Evolutionary conservation across 2,329 filamentous ascomycete species (phyloP).

Genomic region (Curvularia eragrostidis): DNA sequence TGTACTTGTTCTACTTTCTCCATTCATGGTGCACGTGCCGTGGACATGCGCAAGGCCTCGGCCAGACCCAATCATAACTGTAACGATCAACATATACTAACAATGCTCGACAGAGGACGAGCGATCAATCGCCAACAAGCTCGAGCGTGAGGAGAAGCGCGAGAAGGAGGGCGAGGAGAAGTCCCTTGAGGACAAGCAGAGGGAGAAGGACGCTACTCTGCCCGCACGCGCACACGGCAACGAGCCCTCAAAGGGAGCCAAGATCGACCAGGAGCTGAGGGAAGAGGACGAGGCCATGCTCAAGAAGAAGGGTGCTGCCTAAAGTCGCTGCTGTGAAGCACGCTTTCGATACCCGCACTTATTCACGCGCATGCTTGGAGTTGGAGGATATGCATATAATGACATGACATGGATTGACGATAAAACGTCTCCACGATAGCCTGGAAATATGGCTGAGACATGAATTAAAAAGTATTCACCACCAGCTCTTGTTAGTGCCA

Average conservation of each 20-base stretch:
- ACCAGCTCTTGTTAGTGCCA: not conserved
- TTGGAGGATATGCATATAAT: constrained; percentile 18
- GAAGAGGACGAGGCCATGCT: constrained; percentile 72
- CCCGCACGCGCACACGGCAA: constrained; percentile 72
- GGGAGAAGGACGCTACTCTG: constrained; percentile 66
- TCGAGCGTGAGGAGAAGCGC: constrained; percentile 67
- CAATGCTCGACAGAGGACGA: constrained; percentile 65
- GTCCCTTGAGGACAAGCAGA: constrained; percentile 45
- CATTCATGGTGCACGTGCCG: not conserved
- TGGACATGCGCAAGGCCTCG: not conserved
- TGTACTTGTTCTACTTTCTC: constrained; percentile 28
- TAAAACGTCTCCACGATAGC: constrained; percentile 13
- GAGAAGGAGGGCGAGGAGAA: constrained; percentile 50
- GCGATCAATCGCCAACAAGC: constrained; percentile 73
- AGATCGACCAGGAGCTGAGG: constrained; percentile 72
- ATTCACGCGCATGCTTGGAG: constrained; percentile 11
- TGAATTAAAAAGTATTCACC: constrained; percentile 14
- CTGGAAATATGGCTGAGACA: constrained; percentile 13
- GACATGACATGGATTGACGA: constrained; percentile 15
- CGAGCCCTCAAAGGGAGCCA: constrained; percentile 73
- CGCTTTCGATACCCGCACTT: constrained; percentile 20
- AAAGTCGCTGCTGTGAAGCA: constrained; percentile 15
- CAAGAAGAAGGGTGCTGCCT: constrained; percentile 63
- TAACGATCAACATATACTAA: not conserved
- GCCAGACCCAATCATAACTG: not conserved